Percentiles rank a stretch among this genome's conserved stretches.
Evolutionary conservation across 2,329 filamentous ascomycete species (phyloP).

Genomic region (Paraconiothyrium sp.): DNA sequence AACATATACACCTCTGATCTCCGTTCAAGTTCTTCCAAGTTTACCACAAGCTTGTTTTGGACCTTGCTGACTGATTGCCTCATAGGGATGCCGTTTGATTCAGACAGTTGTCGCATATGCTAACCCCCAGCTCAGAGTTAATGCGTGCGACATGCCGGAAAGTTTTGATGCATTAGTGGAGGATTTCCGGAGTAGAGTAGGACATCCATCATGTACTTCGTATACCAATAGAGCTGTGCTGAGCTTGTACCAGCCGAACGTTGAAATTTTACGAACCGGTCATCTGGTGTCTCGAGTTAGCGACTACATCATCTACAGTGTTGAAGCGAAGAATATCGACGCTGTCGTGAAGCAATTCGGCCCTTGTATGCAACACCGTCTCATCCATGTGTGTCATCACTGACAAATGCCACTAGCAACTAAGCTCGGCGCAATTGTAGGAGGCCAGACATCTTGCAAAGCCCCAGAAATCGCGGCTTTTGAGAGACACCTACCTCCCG

Average conservation of each 20-base stretch:
- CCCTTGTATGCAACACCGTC: slow-evolving; percentile 74
- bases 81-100: slow-evolving; percentile 26
- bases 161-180: slow-evolving; percentile 82
- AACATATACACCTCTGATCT: slow-evolving; percentile 83
- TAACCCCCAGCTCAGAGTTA: slow-evolving; percentile 70
- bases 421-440: slow-evolving; percentile 93
- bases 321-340: slow-evolving; percentile 92
- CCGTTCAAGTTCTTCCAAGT: slow-evolving; percentile 26
- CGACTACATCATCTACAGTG: slow-evolving; percentile 99
- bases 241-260: slow-evolving; percentile 69
- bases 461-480: slow-evolving; percentile 95
- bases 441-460: slow-evolving; percentile 98
- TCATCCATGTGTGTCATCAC: slow-evolving; percentile 13
- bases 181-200: slow-evolving; percentile 90
- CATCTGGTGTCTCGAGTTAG: slow-evolving; percentile 94
- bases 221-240: slow-evolving; percentile 49
- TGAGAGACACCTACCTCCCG: slow-evolving; percentile 83
- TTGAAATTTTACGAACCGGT: slow-evolving; percentile 92
- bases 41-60: slow-evolving; percentile 27
- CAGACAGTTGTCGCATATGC: slow-evolving; percentile 25
- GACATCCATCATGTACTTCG: slow-evolving; percentile 57
- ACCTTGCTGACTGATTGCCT: slow-evolving; percentile 46
- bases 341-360: slow-evolving; percentile 87
- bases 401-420: slow-evolving; percentile 70
- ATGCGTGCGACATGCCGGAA: slow-evolving; percentile 92